These are phyloP conservation scores for Lentinula lateritia DNA, from an alignment of 768 basidiomycete genomes.

Conservation along the genomic window DNA sequence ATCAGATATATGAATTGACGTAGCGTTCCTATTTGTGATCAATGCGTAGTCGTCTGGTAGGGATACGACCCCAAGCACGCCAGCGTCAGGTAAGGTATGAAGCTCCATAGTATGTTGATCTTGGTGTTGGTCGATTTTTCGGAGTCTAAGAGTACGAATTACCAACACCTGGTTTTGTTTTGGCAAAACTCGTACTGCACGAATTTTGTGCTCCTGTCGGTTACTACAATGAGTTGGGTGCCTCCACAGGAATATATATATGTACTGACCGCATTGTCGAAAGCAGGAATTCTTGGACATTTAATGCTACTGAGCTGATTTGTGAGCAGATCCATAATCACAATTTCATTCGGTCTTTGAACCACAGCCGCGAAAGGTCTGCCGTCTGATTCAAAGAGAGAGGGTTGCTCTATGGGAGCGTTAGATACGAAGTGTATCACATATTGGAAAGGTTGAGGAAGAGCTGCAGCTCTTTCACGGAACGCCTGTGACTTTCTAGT, in stretches of 20 bases:
- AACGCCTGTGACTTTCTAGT: conserved; percentile 31
- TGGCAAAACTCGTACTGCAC: conserved; percentile 47
- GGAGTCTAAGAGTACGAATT: conserved; percentile 34
- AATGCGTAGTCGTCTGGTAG: conserved; percentile 13
- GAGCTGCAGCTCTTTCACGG: conserved; percentile 24
- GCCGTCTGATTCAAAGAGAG: conserved; percentile 38
- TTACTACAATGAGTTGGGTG: background rate
- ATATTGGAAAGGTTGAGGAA: conserved; percentile 35
- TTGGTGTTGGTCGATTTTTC: background rate
- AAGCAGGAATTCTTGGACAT: conserved; percentile 27
- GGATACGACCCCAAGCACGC: conserved; percentile 8
- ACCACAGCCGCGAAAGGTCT: conserved; percentile 36
- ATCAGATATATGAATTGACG: conserved; percentile 34
- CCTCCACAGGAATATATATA: background rate
- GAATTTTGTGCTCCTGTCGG: conserved; percentile 41
- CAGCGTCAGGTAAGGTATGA: conserved; percentile 1
- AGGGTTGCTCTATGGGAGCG: conserved; percentile 29
- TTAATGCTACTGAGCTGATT: conserved; percentile 31
- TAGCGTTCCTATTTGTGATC: conserved; percentile 13
- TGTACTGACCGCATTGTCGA: conserved; percentile 9
- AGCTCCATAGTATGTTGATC: conserved; percentile 8
- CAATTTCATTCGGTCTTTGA: conserved; percentile 33
- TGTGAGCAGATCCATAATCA: conserved; percentile 34
- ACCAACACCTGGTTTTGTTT: conserved; percentile 46
- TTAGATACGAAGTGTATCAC: conserved; percentile 31